A percentile compares a stretch with the other conserved stretches of the same genome.
Evolutionary conservation across 441 rosid genomes (phyloP).

Genomic region (Syzygium syzygioides): DNA sequence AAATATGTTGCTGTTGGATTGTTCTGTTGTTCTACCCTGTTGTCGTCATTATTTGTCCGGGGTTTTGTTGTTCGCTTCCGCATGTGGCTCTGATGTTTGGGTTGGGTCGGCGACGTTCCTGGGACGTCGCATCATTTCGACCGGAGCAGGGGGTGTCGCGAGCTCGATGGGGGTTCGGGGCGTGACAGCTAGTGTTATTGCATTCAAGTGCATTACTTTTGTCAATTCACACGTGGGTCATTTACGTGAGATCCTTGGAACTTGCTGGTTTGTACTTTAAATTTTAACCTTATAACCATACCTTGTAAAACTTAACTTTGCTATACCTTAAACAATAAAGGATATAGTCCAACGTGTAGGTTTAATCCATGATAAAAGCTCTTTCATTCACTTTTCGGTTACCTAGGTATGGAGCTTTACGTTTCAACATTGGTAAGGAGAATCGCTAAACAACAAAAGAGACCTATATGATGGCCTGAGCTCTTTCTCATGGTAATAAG

Average conservation of each 20-base stretch:
- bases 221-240: background rate
- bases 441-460: background rate
- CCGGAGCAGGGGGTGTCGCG: too few species aligned
- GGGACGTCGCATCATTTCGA: too few species aligned
- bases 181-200: too few species aligned
- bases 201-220: background rate
- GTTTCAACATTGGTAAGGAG: background rate
- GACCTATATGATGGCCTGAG: background rate
- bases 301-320: background rate
- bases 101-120: too few species aligned
- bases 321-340: background rate
- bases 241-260: background rate
- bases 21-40: too few species aligned
- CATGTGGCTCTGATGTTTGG: too few species aligned
- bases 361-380: too few species aligned
- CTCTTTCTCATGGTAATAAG: background rate
- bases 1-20: too few species aligned
- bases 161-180: too few species aligned
- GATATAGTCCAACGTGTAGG: background rate
- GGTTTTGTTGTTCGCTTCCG: too few species aligned
- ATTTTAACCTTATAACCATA: background rate
- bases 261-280: background rate
- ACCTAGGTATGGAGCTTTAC: background rate
- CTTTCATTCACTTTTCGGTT: background rate
- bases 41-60: too few species aligned